Evolutionary conservation across 495 filamentous ascomycete species (phyloP).

Genomic region (Penicillium verhagenii): DNA sequence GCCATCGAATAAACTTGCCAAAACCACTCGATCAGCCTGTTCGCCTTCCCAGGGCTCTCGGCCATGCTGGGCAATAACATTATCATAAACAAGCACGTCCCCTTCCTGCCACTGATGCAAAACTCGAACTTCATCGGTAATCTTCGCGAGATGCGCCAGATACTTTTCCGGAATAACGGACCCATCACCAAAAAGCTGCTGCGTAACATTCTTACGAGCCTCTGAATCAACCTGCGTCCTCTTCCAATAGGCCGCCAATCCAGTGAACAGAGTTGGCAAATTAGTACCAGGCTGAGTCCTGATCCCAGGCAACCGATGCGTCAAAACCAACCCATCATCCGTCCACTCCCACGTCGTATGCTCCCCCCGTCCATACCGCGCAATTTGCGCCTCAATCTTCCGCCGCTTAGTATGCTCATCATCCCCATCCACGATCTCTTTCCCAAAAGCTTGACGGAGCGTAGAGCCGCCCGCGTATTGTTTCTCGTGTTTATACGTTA

Average conservation of each 20-base stretch:
- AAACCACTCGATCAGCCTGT: slow-evolving; percentile 42
- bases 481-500: slow-evolving; percentile 45
- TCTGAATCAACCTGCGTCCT: slow-evolving; percentile 26
- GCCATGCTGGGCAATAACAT: slow-evolving; percentile 48
- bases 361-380: slow-evolving; percentile 33
- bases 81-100: slow-evolving; percentile 49
- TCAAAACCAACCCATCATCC: slow-evolving; percentile 39
- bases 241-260: slow-evolving; percentile 46
- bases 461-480: slow-evolving; percentile 51
- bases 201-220: slow-evolving; percentile 22
- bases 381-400: slow-evolving; percentile 54
- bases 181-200: slow-evolving; percentile 47
- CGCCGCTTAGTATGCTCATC: slow-evolving; percentile 36
- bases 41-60: slow-evolving; percentile 47
- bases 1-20: slow-evolving; percentile 47
- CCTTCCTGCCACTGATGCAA: slow-evolving; percentile 40
- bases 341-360: slow-evolving; percentile 51
- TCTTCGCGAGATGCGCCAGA: slow-evolving; percentile 42
- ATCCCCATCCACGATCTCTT: slow-evolving; percentile 46
- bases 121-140: slow-evolving; percentile 49
- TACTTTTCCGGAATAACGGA: slow-evolving; percentile 52
- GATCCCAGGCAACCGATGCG: slow-evolving; percentile 45
- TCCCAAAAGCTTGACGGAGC: slow-evolving; percentile 51
- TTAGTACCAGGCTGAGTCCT: slow-evolving; percentile 48
- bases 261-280: slow-evolving; percentile 53